phyloP scores from a whole-genome alignment of 2,329 filamentous ascomycete genomes.

The Sphaerostilbella broomeana region DNA sequence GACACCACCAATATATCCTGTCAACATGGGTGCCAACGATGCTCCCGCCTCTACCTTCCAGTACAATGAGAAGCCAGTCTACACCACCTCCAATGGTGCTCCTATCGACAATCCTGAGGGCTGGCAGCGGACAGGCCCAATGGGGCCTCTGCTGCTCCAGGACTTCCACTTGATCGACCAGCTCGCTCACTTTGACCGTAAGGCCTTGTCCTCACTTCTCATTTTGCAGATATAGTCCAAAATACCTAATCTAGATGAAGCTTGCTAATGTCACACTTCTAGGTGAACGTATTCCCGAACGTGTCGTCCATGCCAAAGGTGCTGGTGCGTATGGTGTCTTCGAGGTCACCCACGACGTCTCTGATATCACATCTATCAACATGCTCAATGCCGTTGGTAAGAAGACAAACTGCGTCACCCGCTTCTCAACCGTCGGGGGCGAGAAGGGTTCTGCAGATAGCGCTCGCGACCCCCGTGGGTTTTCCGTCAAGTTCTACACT shows the following conservation, averaged over 20 bases:
- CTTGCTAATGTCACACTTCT: slow-evolving; percentile 4
- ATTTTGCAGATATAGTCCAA: neutral
- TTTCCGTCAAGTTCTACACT: slow-evolving; percentile 53
- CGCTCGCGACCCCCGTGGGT: slow-evolving; percentile 63
- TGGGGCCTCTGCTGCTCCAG: slow-evolving; percentile 55
- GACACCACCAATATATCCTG: neutral
- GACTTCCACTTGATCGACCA: slow-evolving; percentile 61
- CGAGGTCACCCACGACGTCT: slow-evolving; percentile 51
- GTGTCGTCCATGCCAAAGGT: slow-evolving; percentile 31
- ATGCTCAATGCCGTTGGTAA: slow-evolving; percentile 49
- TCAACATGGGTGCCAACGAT: slow-evolving; percentile 37
- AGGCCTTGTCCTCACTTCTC: neutral
- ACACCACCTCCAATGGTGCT: slow-evolving; percentile 54
- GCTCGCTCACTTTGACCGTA: slow-evolving; percentile 46
- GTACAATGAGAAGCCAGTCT: slow-evolving; percentile 52
- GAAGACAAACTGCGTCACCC: slow-evolving; percentile 51
- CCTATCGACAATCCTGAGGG: slow-evolving; percentile 45
- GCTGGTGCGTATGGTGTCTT: slow-evolving; percentile 49
- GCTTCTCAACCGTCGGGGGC: slow-evolving; percentile 67
- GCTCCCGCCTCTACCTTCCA: slow-evolving; percentile 40
- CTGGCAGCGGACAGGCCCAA: slow-evolving; percentile 46
- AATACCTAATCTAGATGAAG: neutral
- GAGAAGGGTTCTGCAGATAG: slow-evolving; percentile 61
- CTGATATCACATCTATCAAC: slow-evolving; percentile 47
- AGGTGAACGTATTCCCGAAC: slow-evolving; percentile 43